Percentiles rank a stretch among this genome's conserved stretches.
Evolutionary conservation across 768 basidiomycete species (phyloP).

Genomic region (Tulasnella calospora): DNA sequence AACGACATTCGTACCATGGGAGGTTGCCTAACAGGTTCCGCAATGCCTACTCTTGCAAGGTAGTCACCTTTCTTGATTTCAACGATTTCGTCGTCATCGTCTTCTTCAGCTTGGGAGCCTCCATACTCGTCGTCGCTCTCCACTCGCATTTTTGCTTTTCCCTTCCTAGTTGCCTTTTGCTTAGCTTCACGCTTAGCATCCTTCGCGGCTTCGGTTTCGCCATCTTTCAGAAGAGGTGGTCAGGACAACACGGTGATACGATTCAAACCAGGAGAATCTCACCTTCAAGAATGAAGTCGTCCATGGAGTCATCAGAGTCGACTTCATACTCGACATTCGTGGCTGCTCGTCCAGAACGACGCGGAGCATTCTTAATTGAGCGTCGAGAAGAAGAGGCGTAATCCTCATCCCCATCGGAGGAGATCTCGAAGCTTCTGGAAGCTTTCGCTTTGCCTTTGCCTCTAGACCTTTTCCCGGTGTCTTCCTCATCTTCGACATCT

Average conservation of each 20-base stretch:
- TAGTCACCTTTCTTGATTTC: conserved; percentile 28
- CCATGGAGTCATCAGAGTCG: conserved; percentile 23
- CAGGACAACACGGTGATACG: neutral
- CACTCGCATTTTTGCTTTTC: conserved; percentile 30
- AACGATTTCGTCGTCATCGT: conserved; percentile 52
- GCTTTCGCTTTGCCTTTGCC: conserved; percentile 4
- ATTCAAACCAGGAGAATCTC: neutral
- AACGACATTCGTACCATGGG: conserved; percentile 36
- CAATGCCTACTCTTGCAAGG: neutral
- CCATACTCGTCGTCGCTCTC: conserved; percentile 28
- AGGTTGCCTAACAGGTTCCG: conserved; percentile 28
- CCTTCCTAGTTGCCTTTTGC: conserved; percentile 31
- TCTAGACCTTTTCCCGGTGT: neutral
- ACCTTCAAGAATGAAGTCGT: conserved; percentile 23
- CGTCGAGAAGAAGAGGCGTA: neutral
- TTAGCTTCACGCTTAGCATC: conserved; percentile 20
- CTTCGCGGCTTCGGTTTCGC: conserved; percentile 21
- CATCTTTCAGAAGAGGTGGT: neutral
- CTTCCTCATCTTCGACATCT: neutral
- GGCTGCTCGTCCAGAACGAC: neutral
- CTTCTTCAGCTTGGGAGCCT: conserved; percentile 38
- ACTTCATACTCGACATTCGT: neutral
- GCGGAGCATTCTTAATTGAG: neutral
- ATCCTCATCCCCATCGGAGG: neutral
- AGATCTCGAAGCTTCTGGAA: neutral